phyloP scores from a whole-genome alignment of 164 flowering plant species.

The Vitis amurensis region DNA sequence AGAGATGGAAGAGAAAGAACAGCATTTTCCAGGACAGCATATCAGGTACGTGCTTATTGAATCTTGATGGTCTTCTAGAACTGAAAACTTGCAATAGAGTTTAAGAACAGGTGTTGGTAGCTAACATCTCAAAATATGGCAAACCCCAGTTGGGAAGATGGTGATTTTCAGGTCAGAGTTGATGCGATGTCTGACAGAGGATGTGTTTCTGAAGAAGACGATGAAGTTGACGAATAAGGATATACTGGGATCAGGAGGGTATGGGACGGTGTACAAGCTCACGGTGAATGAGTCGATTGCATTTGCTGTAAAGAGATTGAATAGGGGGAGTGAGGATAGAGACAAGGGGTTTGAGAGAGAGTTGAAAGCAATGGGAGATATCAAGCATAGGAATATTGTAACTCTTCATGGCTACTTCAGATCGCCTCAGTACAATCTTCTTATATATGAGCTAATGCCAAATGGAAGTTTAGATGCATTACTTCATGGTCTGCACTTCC shows the following conservation, averaged over 20 bases:
- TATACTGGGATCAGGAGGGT: slow-evolving; percentile 85
- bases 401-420: slow-evolving; percentile 87
- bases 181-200: slow-evolving; percentile 52
- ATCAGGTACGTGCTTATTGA: slow-evolving; percentile 41
- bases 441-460: slow-evolving; percentile 92
- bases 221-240: slow-evolving; percentile 75
- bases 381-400: slow-evolving; percentile 86
- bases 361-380: slow-evolving; percentile 88
- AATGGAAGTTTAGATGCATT: slow-evolving; percentile 76
- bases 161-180: slow-evolving; percentile 71
- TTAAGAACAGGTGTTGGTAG: background rate
- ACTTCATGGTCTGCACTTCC: slow-evolving; percentile 50
- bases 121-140: no score
- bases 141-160: slow-evolving; percentile 74
- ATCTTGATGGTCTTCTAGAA: no score
- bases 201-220: slow-evolving; percentile 67
- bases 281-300: slow-evolving; percentile 46
- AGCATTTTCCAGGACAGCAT: slow-evolving; percentile 49
- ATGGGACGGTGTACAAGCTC: slow-evolving; percentile 75
- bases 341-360: slow-evolving; percentile 91
- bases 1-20: slow-evolving; percentile 73
- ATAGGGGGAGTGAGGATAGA: slow-evolving; percentile 60
- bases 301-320: slow-evolving; percentile 79
- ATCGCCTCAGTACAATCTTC: slow-evolving; percentile 73
- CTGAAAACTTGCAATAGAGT: background rate